A percentile compares a stretch with the other conserved stretches of the same genome.
Conservation (phyloP, 805 yeast genomes). For the Yamadazyma akitaensis region DNA sequence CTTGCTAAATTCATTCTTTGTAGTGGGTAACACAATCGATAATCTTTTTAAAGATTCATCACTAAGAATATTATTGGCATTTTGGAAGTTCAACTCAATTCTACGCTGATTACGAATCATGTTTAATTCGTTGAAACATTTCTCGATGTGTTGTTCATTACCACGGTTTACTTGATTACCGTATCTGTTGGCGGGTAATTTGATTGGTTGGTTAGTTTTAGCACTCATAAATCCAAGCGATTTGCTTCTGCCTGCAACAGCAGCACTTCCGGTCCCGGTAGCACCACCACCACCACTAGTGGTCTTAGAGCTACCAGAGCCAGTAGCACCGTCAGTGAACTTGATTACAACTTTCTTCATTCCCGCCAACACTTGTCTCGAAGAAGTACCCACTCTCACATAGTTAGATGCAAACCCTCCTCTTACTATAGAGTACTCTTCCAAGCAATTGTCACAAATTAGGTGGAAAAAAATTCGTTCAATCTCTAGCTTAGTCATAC, state of each 20-base stretch:
- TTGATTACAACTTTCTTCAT: constrained; percentile 47
- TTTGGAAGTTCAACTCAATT: constrained; percentile 34
- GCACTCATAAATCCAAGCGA: constrained; percentile 12
- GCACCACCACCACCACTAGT: neutral
- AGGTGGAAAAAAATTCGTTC: constrained; percentile 83
- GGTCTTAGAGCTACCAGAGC: neutral
- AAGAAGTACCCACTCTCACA: constrained; percentile 58
- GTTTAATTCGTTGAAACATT: constrained; percentile 34
- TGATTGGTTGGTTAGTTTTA: constrained; percentile 17
- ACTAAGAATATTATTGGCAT: constrained; percentile 21
- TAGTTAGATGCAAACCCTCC: constrained; percentile 81
- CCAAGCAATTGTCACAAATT: constrained; percentile 59
- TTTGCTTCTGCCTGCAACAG: neutral
- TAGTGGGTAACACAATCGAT: constrained; percentile 53
- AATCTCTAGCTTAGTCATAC: constrained; percentile 60
- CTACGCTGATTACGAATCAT: constrained; percentile 42
- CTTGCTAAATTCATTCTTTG: constrained; percentile 42
- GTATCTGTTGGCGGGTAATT: constrained; percentile 18
- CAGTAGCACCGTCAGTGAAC: constrained; percentile 29
- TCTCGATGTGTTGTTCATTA: constrained; percentile 24
- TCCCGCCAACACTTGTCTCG: constrained; percentile 46
- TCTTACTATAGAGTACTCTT: constrained; percentile 70
- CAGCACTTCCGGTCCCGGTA: neutral
- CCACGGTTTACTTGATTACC: constrained; percentile 14
- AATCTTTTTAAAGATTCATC: constrained; percentile 47